Evolutionary conservation across 345 rosid genomes (phyloP).

Genomic region (Bruguiera sexangula): DNA sequence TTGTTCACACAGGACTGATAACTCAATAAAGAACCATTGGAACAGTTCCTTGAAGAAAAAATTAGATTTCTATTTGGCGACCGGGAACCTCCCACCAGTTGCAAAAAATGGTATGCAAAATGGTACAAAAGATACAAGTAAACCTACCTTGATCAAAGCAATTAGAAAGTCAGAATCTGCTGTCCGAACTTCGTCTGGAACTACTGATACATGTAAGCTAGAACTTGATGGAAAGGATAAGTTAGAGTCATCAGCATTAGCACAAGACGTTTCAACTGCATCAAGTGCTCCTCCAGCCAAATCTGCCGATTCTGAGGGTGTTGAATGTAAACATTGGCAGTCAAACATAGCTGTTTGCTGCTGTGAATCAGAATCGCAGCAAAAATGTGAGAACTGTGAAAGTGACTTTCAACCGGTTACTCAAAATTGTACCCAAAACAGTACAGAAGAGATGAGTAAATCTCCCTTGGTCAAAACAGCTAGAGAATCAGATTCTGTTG

Average conservation of each 20-base stretch:
- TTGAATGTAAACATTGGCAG: conserved; percentile 38
- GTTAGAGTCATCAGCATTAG: conserved; percentile 37
- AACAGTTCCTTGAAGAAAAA: conserved; percentile 97
- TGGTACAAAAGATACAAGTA: conserved; percentile 34
- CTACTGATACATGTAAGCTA: conserved; percentile 39
- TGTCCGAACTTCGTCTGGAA: conserved; percentile 46
- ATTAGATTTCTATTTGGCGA: conserved; percentile 61
- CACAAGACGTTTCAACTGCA: conserved; percentile 44
- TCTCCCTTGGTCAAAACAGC: conserved; percentile 29
- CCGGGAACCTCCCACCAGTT: conserved; percentile 68
- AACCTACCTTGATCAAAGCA: conserved; percentile 27
- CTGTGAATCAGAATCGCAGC: conserved; percentile 34
- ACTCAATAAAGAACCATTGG: conserved; percentile 97
- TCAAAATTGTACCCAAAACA: conserved; percentile 45
- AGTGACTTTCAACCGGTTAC: conserved; percentile 50
- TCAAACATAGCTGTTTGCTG: conserved; percentile 29
- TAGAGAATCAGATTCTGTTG: conserved; percentile 49
- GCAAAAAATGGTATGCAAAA: conserved; percentile 45
- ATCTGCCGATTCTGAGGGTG: conserved; percentile 48
- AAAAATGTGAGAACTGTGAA: conserved; percentile 30
- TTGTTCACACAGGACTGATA: conserved; percentile 72
- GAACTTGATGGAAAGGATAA: conserved; percentile 50
- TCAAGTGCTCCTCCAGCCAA: conserved; percentile 39
- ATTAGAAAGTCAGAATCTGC: conserved; percentile 49
- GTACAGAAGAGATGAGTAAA: conserved; percentile 29